phyloP scores from a whole-genome alignment of 2,329 filamentous ascomycete genomes.

The Dothideomycetes sp. region DNA sequence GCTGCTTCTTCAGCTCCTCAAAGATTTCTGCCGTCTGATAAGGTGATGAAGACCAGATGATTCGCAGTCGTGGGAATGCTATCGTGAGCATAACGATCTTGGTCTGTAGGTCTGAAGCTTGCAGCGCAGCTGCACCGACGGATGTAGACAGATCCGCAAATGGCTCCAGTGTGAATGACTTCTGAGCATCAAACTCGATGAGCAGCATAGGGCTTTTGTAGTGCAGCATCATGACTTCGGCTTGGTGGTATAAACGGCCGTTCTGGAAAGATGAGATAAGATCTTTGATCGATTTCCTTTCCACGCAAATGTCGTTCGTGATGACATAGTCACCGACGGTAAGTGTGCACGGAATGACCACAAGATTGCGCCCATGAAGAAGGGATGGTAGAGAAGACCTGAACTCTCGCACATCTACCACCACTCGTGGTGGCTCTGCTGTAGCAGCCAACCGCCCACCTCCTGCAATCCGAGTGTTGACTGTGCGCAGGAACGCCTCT shows the following conservation, averaged over 20 bases:
- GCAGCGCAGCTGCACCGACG: constrained; percentile 49
- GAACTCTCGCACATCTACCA: constrained; percentile 95
- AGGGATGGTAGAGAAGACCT: constrained; percentile 84
- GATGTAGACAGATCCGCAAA: constrained; percentile 45
- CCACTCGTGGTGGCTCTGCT: constrained; percentile 75
- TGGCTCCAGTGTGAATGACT: constrained; percentile 78
- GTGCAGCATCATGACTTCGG: constrained; percentile 86
- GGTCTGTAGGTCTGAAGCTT: constrained; percentile 69
- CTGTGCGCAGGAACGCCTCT: constrained; percentile 82
- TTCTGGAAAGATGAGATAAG: constrained; percentile 86
- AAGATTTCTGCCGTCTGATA: constrained; percentile 98
- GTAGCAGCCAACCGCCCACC: constrained; percentile 78
- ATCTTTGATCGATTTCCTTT: constrained; percentile 88
- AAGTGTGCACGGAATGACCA: constrained; percentile 86
- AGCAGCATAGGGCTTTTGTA: constrained; percentile 85
- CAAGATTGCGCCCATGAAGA: constrained; percentile 76
- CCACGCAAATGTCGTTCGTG: constrained; percentile 81
- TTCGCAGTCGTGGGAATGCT: constrained; percentile 76
- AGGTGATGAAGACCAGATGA: constrained; percentile 88
- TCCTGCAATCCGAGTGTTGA: constrained; percentile 94
- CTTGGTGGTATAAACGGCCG: constrained; percentile 82
- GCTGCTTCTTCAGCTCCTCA: constrained; percentile 79
- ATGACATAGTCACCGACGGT: constrained; percentile 96
- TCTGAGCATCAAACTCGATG: constrained; percentile 96
- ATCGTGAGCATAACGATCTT: constrained; percentile 88